Evolutionary conservation across 1,139 yeast species (phyloP), one percentile per base, ranked within the genome.

Genomic region (Yamadazyma blattariae): DNA sequence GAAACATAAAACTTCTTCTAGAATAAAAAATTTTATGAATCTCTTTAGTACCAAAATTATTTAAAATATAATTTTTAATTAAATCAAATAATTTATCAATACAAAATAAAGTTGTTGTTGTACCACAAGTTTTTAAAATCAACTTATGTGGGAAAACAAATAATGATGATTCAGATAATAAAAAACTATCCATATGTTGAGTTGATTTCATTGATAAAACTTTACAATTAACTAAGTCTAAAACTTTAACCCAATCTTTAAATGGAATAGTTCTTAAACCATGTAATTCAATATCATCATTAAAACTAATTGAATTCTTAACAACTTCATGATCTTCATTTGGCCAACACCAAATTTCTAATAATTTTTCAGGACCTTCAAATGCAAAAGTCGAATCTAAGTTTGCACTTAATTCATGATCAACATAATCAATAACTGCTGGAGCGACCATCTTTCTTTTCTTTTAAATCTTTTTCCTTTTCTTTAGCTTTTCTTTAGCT

Each of bases 281-380:
- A 34, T 67, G 62, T 26, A 32, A 29, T 23, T 29, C 29, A 16
- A 35, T 30, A n/a, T 34, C 37, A 14, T 35, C 25, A 7, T 42
- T 36, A 7, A 10, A 19, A 16, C 31, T 23, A 10, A 25, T 16
- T 7, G 32, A 22, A 12, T 32, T 26, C 17, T 27, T 31, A 9
- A 32, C 27, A 10, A 28, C 14, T n/a, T 32, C 48, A 9, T 54
- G 51, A 17, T 49, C 41, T 27, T 60, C 64, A 8, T 64, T 52
- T 16, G 67, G 54, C 56, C 81, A 81, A 54, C 89, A 82, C 97
- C 97, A 90, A 40, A 92, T 69, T 57, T 92, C 97, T 34, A 92
- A 68, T 39, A 92, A 71, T 62, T 92, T 92, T 61, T 92, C 98
- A 15, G 98, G 97, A 10, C 98, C 98, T 65, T 90, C 97, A 57